Evolutionary conservation across 2,329 filamentous ascomycete species (phyloP).

Genomic region (Ophiobolus disseminans): DNA sequence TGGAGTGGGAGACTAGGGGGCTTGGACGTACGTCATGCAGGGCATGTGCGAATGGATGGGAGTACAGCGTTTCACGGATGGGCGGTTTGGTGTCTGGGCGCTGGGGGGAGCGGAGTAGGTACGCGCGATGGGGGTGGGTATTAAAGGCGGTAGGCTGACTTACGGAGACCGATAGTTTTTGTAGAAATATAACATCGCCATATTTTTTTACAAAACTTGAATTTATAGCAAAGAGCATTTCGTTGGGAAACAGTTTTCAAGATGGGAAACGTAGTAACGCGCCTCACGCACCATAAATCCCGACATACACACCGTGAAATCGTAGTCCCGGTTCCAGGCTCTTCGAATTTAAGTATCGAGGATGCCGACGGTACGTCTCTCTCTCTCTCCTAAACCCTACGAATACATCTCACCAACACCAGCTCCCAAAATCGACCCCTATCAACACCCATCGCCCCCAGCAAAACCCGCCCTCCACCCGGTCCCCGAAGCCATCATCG

Average conservation of each 20-base stretch:
- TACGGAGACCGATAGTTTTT: too few relatives aligned
- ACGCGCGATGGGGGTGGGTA: too few relatives aligned
- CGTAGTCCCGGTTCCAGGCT: neutral
- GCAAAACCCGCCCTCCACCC: neutral
- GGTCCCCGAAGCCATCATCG: conserved; percentile 22
- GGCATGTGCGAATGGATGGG: neutral
- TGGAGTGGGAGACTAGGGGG: conserved; percentile 2
- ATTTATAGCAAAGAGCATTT: too few relatives aligned
- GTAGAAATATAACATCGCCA: too few relatives aligned
- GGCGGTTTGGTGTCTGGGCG: neutral
- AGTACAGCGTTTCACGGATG: conserved; percentile 1
- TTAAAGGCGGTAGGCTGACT: too few relatives aligned
- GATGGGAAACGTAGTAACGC: conserved; percentile 11
- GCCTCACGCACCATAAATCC: conserved; percentile 5
- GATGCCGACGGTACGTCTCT: neutral
- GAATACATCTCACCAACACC: neutral
- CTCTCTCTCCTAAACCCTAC: neutral
- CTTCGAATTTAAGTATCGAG: too few relatives aligned
- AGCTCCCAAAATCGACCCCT: neutral
- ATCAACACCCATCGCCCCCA: neutral
- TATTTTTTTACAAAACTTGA: too few relatives aligned
- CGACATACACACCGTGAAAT: conserved; percentile 1
- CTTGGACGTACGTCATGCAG: conserved; percentile 8
- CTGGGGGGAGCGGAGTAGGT: too few relatives aligned
- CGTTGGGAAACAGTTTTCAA: neutral